phyloP scores from a whole-genome alignment of 805 yeast genomes.

The Spathaspora hagerdaliae region DNA sequence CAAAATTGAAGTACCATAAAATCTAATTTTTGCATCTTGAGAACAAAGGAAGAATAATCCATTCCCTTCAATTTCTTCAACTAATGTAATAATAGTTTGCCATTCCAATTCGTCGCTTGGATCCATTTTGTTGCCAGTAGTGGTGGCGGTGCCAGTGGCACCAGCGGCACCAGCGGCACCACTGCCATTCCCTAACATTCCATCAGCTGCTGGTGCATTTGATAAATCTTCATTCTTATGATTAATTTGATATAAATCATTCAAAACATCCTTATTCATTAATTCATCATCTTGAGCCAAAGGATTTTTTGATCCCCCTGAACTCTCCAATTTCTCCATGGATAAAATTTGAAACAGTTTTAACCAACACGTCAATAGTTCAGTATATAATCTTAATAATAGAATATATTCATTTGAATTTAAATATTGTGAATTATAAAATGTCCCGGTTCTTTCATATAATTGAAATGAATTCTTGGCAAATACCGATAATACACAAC shows the following conservation, averaged over 20 bases:
- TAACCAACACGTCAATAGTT: constrained; percentile 79
- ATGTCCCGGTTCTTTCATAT: constrained; percentile 58
- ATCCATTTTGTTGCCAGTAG: constrained; percentile 12
- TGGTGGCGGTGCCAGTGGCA: background rate
- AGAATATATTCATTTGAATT: constrained; percentile 59
- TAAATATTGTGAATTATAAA: constrained; percentile 54
- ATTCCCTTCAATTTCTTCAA: constrained; percentile 95
- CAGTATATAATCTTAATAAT: constrained; percentile 68
- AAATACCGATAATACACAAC: constrained; percentile 61
- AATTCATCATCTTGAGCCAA: constrained; percentile 30
- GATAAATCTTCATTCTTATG: constrained; percentile 36
- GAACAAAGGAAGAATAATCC: constrained; percentile 90
- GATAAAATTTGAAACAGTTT: constrained; percentile 47
- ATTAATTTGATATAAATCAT: constrained; percentile 42
- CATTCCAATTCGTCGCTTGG: constrained; percentile 64
- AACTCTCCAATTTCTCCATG: constrained; percentile 11
- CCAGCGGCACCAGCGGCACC: constrained; percentile 1
- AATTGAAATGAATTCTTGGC: constrained; percentile 78
- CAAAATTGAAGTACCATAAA: constrained; percentile 70
- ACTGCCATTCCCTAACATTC: background rate
- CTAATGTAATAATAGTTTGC: constrained; percentile 74
- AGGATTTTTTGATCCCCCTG: constrained; percentile 13
- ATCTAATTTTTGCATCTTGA: constrained; percentile 73
- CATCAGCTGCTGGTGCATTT: constrained; percentile 4
- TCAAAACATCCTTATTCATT: constrained; percentile 35